Conservation (phyloP, 225 moss, liverwort and hornwort species). For the Bryum argenteum region DNA sequence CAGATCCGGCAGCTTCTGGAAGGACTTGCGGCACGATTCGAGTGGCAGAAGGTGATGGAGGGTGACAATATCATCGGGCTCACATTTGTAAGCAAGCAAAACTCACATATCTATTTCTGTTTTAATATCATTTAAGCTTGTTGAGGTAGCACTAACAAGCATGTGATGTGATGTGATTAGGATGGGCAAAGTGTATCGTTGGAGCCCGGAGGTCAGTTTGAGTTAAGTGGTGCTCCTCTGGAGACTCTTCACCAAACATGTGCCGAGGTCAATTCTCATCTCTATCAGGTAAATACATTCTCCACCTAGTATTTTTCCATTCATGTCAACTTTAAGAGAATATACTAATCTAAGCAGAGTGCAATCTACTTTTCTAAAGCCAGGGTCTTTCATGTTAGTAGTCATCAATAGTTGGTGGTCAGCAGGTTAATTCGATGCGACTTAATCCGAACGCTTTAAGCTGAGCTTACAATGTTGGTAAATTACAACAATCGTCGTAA, state of each 20-base stretch:
- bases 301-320: background rate
- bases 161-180: slow-evolving; percentile 26
- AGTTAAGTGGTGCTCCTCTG: slow-evolving; percentile 85
- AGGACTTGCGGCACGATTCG: slow-evolving; percentile 66
- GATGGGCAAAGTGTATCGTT: slow-evolving; percentile 79
- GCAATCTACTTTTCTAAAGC: no score
- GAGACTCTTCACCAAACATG: slow-evolving; percentile 86
- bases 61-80: slow-evolving; percentile 72
- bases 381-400: no score
- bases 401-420: no score
- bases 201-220: slow-evolving; percentile 92
- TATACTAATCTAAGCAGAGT: no score
- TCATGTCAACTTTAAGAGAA: no score
- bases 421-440: no score
- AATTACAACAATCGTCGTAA: no score
- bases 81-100: slow-evolving; percentile 56
- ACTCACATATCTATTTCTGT: no score
- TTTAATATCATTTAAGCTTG: no score
- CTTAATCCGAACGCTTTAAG: no score
- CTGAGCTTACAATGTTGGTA: no score
- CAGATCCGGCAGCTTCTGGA: slow-evolving; percentile 67
- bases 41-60: slow-evolving; percentile 72
- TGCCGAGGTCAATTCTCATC: slow-evolving; percentile 88
- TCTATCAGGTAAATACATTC: slow-evolving; percentile 64
- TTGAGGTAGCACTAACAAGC: background rate